Evolutionary conservation across 768 basidiomycete genomes (phyloP).

Genomic region (Lactarius indigo): DNA sequence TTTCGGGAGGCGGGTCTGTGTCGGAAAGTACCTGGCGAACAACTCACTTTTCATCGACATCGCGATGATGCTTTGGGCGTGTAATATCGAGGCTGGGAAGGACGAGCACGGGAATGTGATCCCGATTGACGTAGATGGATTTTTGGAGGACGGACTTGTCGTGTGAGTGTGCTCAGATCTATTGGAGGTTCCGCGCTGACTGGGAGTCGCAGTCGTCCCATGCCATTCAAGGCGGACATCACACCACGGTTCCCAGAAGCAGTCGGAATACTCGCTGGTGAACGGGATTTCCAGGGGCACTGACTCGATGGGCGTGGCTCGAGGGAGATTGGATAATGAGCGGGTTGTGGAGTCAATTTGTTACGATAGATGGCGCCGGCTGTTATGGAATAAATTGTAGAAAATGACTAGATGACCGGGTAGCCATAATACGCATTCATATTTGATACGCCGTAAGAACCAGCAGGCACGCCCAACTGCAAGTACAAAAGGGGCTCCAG

Average conservation of each 20-base stretch:
- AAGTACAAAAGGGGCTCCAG: too few species aligned
- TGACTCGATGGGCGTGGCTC: constrained; percentile 13
- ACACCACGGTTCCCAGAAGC: not conserved
- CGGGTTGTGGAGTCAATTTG: too few species aligned
- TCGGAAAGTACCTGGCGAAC: constrained; percentile 22
- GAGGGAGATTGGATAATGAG: too few species aligned
- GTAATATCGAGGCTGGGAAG: constrained; percentile 15
- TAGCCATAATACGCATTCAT: too few species aligned
- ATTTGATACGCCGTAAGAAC: too few species aligned
- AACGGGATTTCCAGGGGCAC: constrained; percentile 20
- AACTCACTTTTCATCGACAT: constrained; percentile 33
- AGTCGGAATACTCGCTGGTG: not conserved
- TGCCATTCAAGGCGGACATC: not conserved
- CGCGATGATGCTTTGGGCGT: constrained; percentile 31
- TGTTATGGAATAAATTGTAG: too few species aligned
- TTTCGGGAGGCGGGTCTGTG: constrained; percentile 27
- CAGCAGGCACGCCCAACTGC: too few species aligned
- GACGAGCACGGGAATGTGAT: not conserved
- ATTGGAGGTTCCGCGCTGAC: too few species aligned
- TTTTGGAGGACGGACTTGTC: not conserved
- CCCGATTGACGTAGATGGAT: not conserved
- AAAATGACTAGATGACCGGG: too few species aligned
- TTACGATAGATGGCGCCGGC: too few species aligned
- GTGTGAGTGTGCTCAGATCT: not conserved
- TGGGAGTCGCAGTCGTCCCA: not conserved